Conservation (phyloP, 495 filamentous ascomycete genomes). For the Penicillium herquei region DNA sequence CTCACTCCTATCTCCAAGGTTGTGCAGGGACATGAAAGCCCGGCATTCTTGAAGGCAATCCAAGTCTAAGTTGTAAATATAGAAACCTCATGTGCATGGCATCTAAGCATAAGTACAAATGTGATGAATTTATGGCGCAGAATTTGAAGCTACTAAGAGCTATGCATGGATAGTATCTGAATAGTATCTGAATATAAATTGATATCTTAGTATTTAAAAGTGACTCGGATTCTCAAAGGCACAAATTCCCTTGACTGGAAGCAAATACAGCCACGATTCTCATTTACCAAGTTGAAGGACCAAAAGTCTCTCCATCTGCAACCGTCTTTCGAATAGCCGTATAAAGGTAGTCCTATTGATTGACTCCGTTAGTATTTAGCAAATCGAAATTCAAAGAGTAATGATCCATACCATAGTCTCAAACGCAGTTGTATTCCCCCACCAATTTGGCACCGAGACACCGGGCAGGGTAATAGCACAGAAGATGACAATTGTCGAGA, state of each 20-base stretch:
- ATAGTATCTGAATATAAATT: background rate
- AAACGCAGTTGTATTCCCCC: constrained; percentile 50
- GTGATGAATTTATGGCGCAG: no score
- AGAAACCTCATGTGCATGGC: background rate
- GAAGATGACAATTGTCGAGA: constrained; percentile 57
- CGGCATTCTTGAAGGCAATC: constrained; percentile 43
- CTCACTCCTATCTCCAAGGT: constrained; percentile 54
- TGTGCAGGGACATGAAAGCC: constrained; percentile 51
- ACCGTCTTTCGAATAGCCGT: constrained; percentile 51
- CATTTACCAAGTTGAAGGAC: constrained; percentile 41
- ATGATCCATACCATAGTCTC: constrained; percentile 19
- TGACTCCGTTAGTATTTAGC: background rate
- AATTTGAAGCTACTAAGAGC: background rate
- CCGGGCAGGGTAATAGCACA: constrained; percentile 51
- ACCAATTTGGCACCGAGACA: constrained; percentile 52
- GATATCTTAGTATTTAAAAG: no score
- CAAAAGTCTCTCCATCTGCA: constrained; percentile 49
- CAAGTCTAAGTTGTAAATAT: constrained; percentile 15
- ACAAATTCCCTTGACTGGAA: background rate
- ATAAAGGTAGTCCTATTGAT: constrained; percentile 41
- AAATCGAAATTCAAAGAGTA: background rate
- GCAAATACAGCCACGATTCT: background rate
- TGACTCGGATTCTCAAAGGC: no score
- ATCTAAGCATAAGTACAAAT: background rate
- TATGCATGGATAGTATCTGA: background rate